Evolutionary conservation across 1,284 basidiomycete species (phyloP).

Genomic region (Trichosporon inkin): DNA sequence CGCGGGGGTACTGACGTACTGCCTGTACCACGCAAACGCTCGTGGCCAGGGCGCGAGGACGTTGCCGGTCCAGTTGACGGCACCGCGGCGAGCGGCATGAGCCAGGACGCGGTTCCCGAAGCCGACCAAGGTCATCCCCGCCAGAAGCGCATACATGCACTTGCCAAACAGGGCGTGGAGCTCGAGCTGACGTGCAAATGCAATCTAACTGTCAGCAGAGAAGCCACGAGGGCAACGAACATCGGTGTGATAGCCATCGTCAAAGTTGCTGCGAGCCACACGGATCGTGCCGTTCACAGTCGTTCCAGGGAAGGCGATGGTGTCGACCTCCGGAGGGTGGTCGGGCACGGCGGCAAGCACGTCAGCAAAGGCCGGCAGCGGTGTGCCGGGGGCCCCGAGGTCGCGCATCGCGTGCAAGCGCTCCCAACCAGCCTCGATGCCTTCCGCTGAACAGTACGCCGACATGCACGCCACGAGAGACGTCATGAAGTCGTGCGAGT

Average conservation of each 20-base stretch:
- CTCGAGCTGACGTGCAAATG: not conserved
- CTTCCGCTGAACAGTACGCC: constrained; percentile 19
- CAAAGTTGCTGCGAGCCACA: not conserved
- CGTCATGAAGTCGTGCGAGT: constrained; percentile 8
- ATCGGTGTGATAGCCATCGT: constrained; percentile 1
- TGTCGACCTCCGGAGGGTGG: constrained; percentile 1
- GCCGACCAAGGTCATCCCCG: constrained; percentile 21
- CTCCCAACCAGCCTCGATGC: constrained; percentile 12
- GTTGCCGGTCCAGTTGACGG: not conserved
- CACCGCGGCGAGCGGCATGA: not conserved
- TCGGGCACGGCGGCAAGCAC: not conserved
- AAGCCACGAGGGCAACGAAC: not conserved
- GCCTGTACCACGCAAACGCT: constrained; percentile 20
- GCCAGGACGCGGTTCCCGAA: constrained; percentile 18
- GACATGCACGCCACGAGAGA: constrained; percentile 24
- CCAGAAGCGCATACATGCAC: constrained; percentile 26
- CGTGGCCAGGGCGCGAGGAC: constrained; percentile 5
- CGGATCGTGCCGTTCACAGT: constrained; percentile 3
- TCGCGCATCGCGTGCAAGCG: not conserved
- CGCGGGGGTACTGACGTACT: constrained; percentile 27
- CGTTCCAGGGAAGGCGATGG: not conserved
- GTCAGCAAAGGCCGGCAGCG: not conserved
- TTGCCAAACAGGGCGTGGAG: constrained; percentile 31
- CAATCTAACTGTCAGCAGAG: not conserved
- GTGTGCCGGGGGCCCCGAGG: not conserved